These are phyloP conservation scores for Meyerozyma smithsonii DNA, from an alignment of 1,139 yeast genomes.

Conservation along the genomic window DNA sequence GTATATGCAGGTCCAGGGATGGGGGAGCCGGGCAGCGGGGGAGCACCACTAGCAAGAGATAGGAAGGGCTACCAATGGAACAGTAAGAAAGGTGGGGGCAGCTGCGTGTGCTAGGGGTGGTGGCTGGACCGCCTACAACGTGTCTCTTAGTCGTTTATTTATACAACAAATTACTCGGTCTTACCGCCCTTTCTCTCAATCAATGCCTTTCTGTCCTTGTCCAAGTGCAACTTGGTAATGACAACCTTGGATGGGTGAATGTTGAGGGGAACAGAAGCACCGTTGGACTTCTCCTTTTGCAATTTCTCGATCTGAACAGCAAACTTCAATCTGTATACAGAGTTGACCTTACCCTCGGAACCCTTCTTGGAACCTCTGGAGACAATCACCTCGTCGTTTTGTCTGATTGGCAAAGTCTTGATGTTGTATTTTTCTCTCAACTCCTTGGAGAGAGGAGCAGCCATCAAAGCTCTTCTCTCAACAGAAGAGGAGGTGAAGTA, in stretches of 20 bases:
- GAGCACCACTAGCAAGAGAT: no score
- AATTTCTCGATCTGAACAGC: conserved; percentile 96
- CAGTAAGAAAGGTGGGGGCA: no score
- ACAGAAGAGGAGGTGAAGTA: conserved; percentile 98
- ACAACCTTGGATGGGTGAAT: conserved; percentile 99
- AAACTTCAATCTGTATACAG: conserved; percentile 98
- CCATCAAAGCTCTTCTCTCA: conserved; percentile 90
- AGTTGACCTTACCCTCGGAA: conserved; percentile 96
- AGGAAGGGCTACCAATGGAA: no score
- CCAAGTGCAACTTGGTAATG: conserved; percentile 96
- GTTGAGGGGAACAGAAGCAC: conserved; percentile 97
- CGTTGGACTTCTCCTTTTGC: conserved; percentile 96
- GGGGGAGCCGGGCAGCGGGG: no score
- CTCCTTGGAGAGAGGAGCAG: conserved; percentile 99
- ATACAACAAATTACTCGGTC: conserved; percentile 20
- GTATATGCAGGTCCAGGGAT: background rate
- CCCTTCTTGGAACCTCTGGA: conserved; percentile 99
- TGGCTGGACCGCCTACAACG: background rate
- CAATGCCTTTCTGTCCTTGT: conserved; percentile 98
- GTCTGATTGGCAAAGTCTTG: conserved; percentile 96
- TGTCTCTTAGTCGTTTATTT: conserved; percentile 1
- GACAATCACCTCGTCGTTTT: conserved; percentile 93
- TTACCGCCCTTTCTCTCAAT: conserved; percentile 88
- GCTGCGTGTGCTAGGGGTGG: background rate
- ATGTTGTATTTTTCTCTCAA: conserved; percentile 96